Conservation (phyloP, 140 eudicot species). For the Cichorium intybus region DNA sequence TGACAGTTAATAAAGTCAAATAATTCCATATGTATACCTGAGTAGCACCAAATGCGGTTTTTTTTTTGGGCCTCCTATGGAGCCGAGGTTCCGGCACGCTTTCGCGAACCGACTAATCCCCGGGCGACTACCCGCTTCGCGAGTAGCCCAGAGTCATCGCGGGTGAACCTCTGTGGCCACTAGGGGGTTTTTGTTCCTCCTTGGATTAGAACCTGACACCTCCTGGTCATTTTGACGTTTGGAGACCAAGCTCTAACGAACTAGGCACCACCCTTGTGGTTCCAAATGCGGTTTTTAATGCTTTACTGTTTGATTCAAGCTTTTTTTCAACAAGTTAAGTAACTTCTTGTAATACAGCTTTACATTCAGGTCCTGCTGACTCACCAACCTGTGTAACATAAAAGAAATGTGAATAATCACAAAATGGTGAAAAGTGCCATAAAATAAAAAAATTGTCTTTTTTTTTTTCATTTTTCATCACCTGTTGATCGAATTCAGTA, state of each 20-base stretch:
- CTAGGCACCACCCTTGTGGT: too few species aligned
- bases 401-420: not conserved
- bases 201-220: too few species aligned
- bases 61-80: too few species aligned
- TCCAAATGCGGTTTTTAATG: constrained; percentile 51
- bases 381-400: constrained; percentile 59
- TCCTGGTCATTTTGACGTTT: too few species aligned
- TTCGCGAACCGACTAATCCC: too few species aligned
- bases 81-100: too few species aligned
- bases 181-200: too few species aligned
- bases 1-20: not conserved
- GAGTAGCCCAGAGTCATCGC: too few species aligned
- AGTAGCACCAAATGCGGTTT: constrained; percentile 64
- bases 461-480: constrained; percentile 9
- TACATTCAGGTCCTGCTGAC: constrained; percentile 99
- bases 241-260: too few species aligned
- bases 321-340: constrained; percentile 77
- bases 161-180: too few species aligned
- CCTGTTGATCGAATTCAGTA: constrained; percentile 92
- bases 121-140: too few species aligned
- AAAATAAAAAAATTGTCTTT: not conserved
- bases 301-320: constrained; percentile 55
- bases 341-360: constrained; percentile 88
- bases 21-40: constrained; percentile 49
- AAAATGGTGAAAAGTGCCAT: not conserved